Evolutionary conservation across 768 basidiomycete genomes (phyloP), one percentile per base, ranked within the genome.

Genomic region (Floccularia luteovirens): DNA sequence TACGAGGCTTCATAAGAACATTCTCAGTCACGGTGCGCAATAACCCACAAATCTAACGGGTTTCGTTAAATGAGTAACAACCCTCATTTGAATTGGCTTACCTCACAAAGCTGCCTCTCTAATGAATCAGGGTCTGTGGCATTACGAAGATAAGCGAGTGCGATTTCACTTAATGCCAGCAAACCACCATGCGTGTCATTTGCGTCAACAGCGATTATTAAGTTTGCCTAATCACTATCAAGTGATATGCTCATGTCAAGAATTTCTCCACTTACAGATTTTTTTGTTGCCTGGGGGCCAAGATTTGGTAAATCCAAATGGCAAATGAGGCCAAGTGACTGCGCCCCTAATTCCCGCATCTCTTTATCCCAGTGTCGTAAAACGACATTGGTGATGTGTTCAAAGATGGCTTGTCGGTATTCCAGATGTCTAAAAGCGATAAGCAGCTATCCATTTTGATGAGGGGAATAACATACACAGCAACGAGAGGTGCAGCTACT

Each of bases 321-420:
- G 49, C 83, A 85, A 38, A 96, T 73, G 11, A 64, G 62, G 31
- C 78, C 69, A 41, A 96, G 62, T 8, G 92, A 84, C 49, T 81
- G 72, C 5, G 91, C 78, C 17, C 81, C 88, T 8, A 90, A 63
- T 40, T 75, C 70, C 41, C 93, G 72, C 77, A 98, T 84, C 19
- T 71, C 58, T 3, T 72, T 57, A 53, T 97, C 93, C 93, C 93
- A 97, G 59, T 98, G 94, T 38, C 86, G 70, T 39, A 94, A 52
- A 0, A 84, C 82, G 31, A 84, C 78, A 45, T 75, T 64, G 27
- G 88, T 56, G 30, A 96, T 55, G 55, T 94, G 89, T 38, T 82
- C 69, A 34, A 91, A 58, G 39, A 97, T 64, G 45, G 62, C 70
- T 1, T 62, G 43, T 23, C 84, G 74, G 57, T 97, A 98, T 52